Conservation (phyloP, 371 early-diverging fungal genomes). For the Rhizoclosmatium hyalinum region DNA sequence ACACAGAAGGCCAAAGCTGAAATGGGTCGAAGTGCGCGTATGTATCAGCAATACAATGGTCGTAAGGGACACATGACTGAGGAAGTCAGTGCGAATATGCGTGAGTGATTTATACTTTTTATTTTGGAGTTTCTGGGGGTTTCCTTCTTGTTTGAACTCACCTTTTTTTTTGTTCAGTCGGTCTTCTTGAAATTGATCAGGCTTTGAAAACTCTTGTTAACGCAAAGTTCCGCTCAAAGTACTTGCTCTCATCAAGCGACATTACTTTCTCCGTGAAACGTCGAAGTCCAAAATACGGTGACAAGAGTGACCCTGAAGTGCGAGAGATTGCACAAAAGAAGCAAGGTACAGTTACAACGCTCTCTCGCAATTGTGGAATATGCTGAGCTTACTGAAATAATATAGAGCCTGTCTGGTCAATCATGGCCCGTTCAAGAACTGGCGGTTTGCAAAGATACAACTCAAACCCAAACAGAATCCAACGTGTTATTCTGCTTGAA, state of each 20-base stretch:
- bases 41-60: neutral
- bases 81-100: conserved; percentile 5
- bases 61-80: neutral
- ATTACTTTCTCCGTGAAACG: neutral
- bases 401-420: conserved; percentile 22
- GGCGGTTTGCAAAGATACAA: conserved; percentile 9
- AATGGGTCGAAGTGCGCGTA: neutral
- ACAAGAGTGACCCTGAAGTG: conserved; percentile 2
- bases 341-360: conserved; percentile 4
- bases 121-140: neutral
- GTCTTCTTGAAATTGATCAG: conserved; percentile 17
- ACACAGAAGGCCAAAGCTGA: neutral
- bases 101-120: neutral
- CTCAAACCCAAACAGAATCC: conserved; percentile 15
- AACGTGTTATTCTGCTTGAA: conserved; percentile 23
- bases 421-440: conserved; percentile 15
- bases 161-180: conserved; percentile 7
- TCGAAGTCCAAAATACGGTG: conserved; percentile 14
- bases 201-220: conserved; percentile 5
- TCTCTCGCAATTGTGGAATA: neutral
- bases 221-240: conserved; percentile 5
- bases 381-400: too few species aligned
- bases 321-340: neutral
- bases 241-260: conserved; percentile 1
- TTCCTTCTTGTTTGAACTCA: neutral